Evolutionary conservation across 106 monocot genomes (phyloP), one percentile per base, ranked within the genome.

Genomic region (Dioscorea dumetorum): DNA sequence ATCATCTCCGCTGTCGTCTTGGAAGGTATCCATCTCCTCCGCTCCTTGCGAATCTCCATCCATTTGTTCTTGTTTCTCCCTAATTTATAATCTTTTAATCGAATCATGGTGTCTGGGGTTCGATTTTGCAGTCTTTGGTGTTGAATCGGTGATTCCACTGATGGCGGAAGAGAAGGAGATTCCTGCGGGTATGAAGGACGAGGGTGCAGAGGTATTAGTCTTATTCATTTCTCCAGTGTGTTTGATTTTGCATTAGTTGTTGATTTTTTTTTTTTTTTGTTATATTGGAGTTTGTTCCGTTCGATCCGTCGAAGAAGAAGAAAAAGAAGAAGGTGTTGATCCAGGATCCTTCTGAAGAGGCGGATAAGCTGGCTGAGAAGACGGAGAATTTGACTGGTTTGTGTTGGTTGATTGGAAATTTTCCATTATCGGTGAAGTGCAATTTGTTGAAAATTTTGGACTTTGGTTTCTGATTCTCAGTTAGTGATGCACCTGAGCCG

Each of bases 301-400:
- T 87, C 24, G 87, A 87, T 75, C 80, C 83, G 3, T 64, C 83
- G 12, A 87, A 87, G 78, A 87, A 87, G 77, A 87, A 87, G 80
- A 87, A 87, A 75, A 87, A 87, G 83, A 87, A 87, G 83, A 87
- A 87, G 66, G 77, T 74, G 14, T 72, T 83, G 11, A 66, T 85
- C 60, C 74, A 66, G 68, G 81, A 81, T 11, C 57, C 71, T 70
- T 60, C 63, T 16, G 63, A 63, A 5, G 72, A 72, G 16, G 72
- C 20, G 20, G 62, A 72, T 63, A 50, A 62, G 22, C 63, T 72
- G 14, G 62, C 53, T 15, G 72, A 72, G 57, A 77, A 77, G 34
- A 73, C 80, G 0, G 83, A 83, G 63, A 80, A 62, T 28, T 64
- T 87, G 51, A 62, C 80, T 66, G 35, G 23, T 63, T 57, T 54